Evolutionary conservation across 768 basidiomycete genomes (phyloP).

Genomic region (Termitomyces sp.): DNA sequence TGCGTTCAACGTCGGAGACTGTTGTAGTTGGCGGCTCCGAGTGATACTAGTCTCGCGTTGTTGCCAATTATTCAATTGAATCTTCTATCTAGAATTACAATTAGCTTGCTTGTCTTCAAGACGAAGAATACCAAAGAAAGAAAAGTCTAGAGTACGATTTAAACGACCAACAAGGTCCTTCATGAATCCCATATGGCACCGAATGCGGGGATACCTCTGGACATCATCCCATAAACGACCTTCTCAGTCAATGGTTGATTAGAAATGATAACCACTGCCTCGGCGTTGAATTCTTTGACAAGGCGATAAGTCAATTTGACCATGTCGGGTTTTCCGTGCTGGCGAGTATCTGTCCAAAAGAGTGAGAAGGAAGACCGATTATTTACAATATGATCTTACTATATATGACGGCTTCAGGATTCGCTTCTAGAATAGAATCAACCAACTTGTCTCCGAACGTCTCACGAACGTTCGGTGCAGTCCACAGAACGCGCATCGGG

Average conservation of each 20-base stretch:
- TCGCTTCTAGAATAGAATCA: constrained; percentile 48
- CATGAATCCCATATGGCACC: constrained; percentile 55
- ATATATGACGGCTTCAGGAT: constrained; percentile 48
- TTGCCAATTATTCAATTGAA: too few species aligned
- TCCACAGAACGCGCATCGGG: constrained; percentile 59
- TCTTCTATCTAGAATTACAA: too few species aligned
- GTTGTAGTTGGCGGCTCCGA: too few species aligned
- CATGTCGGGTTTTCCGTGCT: constrained; percentile 48
- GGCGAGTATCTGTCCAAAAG: constrained; percentile 34
- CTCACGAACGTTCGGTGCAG: constrained; percentile 54
- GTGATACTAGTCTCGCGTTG: too few species aligned
- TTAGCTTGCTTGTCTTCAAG: too few species aligned
- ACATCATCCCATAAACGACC: constrained; percentile 59
- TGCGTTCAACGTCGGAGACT: too few species aligned
- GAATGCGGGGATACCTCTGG: constrained; percentile 55
- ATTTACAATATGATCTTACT: constrained; percentile 28
- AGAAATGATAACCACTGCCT: constrained; percentile 57
- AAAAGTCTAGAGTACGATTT: too few species aligned
- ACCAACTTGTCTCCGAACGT: constrained; percentile 63
- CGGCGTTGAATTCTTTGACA: constrained; percentile 44
- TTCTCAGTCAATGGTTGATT: constrained; percentile 57
- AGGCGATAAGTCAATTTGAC: constrained; percentile 43
- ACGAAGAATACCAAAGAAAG: too few species aligned
- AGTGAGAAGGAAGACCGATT: constrained; percentile 12
- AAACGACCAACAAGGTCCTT: not conserved